Percentiles rank a stretch among this genome's conserved stretches.
phyloP scores from a whole-genome alignment of 306 rosid genomes.

The Inga leiocalycina region DNA sequence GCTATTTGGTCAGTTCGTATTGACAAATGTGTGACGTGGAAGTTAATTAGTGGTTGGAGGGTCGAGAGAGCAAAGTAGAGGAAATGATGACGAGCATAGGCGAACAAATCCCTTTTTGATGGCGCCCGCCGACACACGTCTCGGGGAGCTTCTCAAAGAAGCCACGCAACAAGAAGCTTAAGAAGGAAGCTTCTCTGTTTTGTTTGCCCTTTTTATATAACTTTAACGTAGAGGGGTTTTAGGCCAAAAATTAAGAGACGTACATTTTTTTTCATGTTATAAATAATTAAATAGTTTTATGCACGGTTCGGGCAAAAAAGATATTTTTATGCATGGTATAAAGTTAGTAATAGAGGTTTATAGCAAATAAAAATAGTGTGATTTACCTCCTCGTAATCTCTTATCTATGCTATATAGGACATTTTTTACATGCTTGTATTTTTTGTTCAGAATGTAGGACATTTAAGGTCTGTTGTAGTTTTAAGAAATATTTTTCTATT shows the following conservation, averaged over 20 bases:
- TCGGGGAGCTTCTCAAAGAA: slow-evolving; percentile 52
- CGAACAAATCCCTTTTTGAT: slow-evolving; percentile 11
- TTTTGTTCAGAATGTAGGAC: neutral
- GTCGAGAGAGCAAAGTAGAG: neutral
- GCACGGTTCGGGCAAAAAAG: too few relatives aligned
- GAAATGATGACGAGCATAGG: slow-evolving; percentile 18
- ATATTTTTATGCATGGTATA: neutral
- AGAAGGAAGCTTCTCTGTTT: slow-evolving; percentile 41
- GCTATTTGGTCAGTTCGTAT: neutral
- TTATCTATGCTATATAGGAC: too few relatives aligned
- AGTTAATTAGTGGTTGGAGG: neutral
- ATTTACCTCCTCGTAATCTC: too few relatives aligned
- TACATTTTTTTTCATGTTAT: neutral
- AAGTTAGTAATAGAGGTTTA: neutral
- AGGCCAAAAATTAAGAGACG: neutral
- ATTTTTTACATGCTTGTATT: too few relatives aligned
- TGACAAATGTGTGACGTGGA: neutral
- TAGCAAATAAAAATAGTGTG: too few relatives aligned
- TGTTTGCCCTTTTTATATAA: neutral
- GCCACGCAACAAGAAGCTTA: slow-evolving; percentile 66
- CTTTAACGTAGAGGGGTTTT: slow-evolving; percentile 24
- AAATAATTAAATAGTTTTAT: neutral
- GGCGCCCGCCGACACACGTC: slow-evolving; percentile 44
- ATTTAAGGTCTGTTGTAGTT: too few relatives aligned
- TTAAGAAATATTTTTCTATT: too few relatives aligned